Evolutionary conservation across 2,329 filamentous ascomycete genomes (phyloP), one percentile per base, ranked within the genome.

Genomic region (Trichoderma hamatum): DNA sequence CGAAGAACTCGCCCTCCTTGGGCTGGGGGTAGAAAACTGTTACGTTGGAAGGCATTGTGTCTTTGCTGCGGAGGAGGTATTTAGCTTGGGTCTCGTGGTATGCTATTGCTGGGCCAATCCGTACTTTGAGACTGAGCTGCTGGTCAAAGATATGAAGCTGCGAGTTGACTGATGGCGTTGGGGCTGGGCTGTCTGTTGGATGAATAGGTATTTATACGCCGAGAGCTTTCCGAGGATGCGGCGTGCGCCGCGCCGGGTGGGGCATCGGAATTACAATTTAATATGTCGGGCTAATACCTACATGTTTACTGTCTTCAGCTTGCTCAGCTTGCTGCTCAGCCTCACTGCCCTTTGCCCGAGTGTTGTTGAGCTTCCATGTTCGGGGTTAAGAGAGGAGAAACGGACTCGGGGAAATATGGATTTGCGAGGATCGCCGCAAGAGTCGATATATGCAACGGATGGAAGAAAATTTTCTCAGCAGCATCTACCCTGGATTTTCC

Each of bases 11-110:
- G 54, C 54, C 54, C 28, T 67, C 64, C 7, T 24, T 24, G 26
- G 52, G 54, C 64, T 67, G 52, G 28, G 11, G 6, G 54, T 67
- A 67, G n/a, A 67, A 55, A 21, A 67, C 64, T 11, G 54, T 59
- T 3, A 67, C 6, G 64, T 51, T 51, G 64, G 64, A 67, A 26
- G 64, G 28, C 64, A 67, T 67, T n/a, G 36, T 59, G n/a, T 59
- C 39, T 10, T 34, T 49, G 26, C 64, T 67, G 34, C 28, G 21
- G 11, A 16, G 28, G 49, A 67, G 16, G 21, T 36, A 34, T 67
- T 43, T 28, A 67, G 39, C 34, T 39, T 7, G 28, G 13, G 30
- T 30, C 39, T 59, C 16, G 24, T 46, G 6, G 26, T 6, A 24
- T 26, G 7, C 26, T 39, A 4, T 10, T 30, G 14, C 26, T 26